Conservation (phyloP, 169 alveolate genomes). For the Nephromyces sp. region DNA sequence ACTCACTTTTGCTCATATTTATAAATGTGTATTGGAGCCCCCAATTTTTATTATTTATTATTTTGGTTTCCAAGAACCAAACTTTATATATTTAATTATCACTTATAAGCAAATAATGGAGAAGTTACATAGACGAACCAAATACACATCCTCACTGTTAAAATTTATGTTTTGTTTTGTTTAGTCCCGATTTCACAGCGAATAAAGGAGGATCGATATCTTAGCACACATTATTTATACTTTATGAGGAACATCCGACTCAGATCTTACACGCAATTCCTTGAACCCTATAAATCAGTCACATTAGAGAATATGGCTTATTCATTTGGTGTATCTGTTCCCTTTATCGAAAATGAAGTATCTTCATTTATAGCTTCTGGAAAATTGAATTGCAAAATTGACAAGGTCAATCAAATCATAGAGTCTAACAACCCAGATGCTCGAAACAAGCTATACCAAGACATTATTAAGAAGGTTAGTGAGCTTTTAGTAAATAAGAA, state of each 20-base stretch:
- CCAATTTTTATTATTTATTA: too few species aligned
- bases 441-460: constrained; percentile 65
- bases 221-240: constrained; percentile 5
- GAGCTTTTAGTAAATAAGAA: neutral
- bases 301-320: constrained; percentile 85
- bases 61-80: too few species aligned
- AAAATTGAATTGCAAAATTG: constrained; percentile 84
- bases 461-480: constrained; percentile 64
- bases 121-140: too few species aligned
- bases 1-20: too few species aligned
- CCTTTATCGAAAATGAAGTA: constrained; percentile 84
- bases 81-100: too few species aligned
- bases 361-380: constrained; percentile 80
- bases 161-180: neutral
- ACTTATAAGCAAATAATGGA: too few species aligned
- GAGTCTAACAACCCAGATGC: constrained; percentile 80
- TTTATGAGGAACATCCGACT: constrained; percentile 19
- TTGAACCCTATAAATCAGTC: constrained; percentile 86
- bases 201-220: neutral
- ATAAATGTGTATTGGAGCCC: too few species aligned
- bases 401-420: constrained; percentile 84
- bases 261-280: constrained; percentile 80
- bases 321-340: constrained; percentile 82
- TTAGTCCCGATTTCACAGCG: constrained; percentile 13
- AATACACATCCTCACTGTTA: too few species aligned